phyloP scores from a whole-genome alignment of 2,329 filamentous ascomycete species.

The Cytospora schulzeri region DNA sequence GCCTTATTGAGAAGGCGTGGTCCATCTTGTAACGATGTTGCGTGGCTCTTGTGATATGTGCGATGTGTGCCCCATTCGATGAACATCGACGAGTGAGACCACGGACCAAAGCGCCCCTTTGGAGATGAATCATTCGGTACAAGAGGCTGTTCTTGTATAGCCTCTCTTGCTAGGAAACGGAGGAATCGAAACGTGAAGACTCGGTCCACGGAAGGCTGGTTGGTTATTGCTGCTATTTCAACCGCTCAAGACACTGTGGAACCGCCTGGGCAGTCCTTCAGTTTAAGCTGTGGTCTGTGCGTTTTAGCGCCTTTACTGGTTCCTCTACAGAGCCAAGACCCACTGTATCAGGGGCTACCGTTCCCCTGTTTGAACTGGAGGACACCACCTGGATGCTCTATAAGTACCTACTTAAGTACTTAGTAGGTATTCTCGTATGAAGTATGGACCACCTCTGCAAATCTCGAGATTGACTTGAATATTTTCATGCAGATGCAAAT shows the following conservation, averaged over 20 bases:
- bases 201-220: neutral
- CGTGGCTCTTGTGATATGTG: neutral
- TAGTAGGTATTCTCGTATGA: too few relatives aligned
- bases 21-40: constrained; percentile 20
- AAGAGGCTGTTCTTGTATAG: neutral
- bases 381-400: too few relatives aligned
- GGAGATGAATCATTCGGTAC: neutral
- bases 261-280: neutral
- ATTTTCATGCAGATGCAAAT: too few relatives aligned
- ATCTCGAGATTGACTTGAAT: too few relatives aligned
- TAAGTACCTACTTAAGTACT: too few relatives aligned
- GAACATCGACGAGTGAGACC: neutral
- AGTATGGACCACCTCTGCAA: too few relatives aligned
- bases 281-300: constrained; percentile 26
- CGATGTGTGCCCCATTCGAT: neutral
- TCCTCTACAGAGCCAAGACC: neutral
- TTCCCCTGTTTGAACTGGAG: too few relatives aligned
- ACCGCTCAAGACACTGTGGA: neutral
- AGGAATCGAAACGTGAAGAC: neutral
- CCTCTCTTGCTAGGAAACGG: neutral
- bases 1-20: constrained; percentile 63
- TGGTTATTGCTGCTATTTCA: neutral
- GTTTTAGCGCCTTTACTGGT: neutral
- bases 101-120: neutral
- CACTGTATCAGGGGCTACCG: too few relatives aligned